These are phyloP conservation scores for Posidonia australis DNA, from an alignment of 106 monocot genomes.

Conservation along the genomic window DNA sequence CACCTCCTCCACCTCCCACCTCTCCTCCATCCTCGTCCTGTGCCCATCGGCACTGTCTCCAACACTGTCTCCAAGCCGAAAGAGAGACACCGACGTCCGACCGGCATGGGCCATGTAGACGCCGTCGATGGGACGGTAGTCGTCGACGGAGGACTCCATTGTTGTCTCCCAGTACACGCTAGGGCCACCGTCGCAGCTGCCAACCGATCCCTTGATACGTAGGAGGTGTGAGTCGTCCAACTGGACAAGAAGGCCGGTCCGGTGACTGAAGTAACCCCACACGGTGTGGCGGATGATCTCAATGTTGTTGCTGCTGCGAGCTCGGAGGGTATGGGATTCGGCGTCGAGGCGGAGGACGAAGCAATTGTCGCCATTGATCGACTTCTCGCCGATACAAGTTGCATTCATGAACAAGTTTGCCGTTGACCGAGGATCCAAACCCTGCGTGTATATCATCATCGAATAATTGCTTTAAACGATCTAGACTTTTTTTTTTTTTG, in stretches of 20 bases:
- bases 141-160: constrained; percentile 51
- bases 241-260: constrained; percentile 59
- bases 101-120: constrained; percentile 68
- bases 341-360: constrained; percentile 70
- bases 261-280: constrained; percentile 81
- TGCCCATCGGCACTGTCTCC: constrained; percentile 29
- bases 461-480: neutral
- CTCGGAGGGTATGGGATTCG: constrained; percentile 24
- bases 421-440: constrained; percentile 67
- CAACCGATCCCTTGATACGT: constrained; percentile 26
- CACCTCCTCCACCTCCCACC: constrained; percentile 66
- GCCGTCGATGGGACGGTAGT: constrained; percentile 60
- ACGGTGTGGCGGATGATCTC: constrained; percentile 76
- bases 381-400: constrained; percentile 60
- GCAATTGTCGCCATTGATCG: constrained; percentile 49
- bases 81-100: constrained; percentile 42
- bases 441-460: constrained; percentile 21
- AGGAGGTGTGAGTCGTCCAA: constrained; percentile 66
- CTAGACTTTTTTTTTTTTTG: neutral
- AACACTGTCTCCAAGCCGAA: constrained; percentile 39
- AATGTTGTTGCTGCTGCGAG: constrained; percentile 44
- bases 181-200: neutral
- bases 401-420: constrained; percentile 59
- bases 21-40: constrained; percentile 65
- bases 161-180: constrained; percentile 67